Conservation (phyloP, 192 early-diverging fungal genomes). For the Martensiomyces pterosporus region DNA sequence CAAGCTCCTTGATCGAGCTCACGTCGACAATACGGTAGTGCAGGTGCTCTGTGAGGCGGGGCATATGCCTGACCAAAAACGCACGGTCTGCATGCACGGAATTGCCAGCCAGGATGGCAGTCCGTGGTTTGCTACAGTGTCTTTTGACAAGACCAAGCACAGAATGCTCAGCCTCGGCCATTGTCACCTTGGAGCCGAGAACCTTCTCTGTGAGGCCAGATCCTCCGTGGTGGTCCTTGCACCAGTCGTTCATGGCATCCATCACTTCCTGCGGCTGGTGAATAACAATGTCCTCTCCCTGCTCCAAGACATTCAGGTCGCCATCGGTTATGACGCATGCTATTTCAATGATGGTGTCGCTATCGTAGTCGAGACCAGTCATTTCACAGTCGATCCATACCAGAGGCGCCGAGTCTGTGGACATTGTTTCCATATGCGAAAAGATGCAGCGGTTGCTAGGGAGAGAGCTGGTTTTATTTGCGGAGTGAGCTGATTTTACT, state of each 20-base stretch:
- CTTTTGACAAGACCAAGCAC: conserved; percentile 72
- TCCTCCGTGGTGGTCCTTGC: conserved; percentile 77
- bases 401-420: conserved; percentile 18
- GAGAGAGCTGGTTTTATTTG: no score
- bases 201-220: conserved; percentile 79
- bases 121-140: conserved; percentile 58
- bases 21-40: conserved; percentile 90
- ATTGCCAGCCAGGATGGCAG: conserved; percentile 84
- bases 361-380: conserved; percentile 49
- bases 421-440: no score
- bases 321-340: conserved; percentile 85
- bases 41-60: conserved; percentile 62
- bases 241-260: conserved; percentile 91
- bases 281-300: conserved; percentile 71
- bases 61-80: conserved; percentile 82
- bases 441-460: no score
- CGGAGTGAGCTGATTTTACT: no score
- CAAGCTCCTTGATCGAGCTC: conserved; percentile 85
- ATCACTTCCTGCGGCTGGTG: conserved; percentile 69
- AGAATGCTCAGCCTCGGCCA: conserved; percentile 62
- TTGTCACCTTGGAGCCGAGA: conserved; percentile 60
- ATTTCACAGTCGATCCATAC: conserved; percentile 54
- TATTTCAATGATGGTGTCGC: conserved; percentile 87
- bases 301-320: conserved; percentile 75
- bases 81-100: conserved; percentile 87